Conservation (phyloP, 106 monocot species). For the Acanthochlamys bracteata region DNA sequence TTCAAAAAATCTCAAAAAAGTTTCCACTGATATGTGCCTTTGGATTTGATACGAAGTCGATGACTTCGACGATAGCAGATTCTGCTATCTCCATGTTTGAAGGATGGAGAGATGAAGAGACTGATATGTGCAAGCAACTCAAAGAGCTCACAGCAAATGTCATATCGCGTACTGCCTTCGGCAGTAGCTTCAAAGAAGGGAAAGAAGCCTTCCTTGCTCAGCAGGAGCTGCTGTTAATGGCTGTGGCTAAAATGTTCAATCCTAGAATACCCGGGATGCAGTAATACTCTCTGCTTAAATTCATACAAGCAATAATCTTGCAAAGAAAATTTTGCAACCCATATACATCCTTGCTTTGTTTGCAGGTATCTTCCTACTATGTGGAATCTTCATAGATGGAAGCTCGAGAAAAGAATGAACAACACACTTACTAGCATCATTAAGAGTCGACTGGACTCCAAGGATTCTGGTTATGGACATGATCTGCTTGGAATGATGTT, state of each 20-base stretch:
- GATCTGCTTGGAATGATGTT: constrained; percentile 63
- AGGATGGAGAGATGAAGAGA: constrained; percentile 9
- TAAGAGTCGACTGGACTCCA: not conserved
- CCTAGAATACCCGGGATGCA: constrained; percentile 17
- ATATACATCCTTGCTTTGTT: not conserved
- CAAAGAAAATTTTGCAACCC: not conserved
- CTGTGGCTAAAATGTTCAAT: constrained; percentile 2
- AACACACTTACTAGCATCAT: constrained; percentile 4
- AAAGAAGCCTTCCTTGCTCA: constrained; percentile 52
- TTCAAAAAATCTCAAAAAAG: no score
- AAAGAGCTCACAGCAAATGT: constrained; percentile 47
- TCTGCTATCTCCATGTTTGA: constrained; percentile 28
- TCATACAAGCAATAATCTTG: not conserved
- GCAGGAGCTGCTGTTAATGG: constrained; percentile 18
- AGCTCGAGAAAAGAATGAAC: constrained; percentile 5
- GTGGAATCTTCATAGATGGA: constrained; percentile 8
- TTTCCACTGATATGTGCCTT: not conserved
- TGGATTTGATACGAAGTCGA: constrained; percentile 15
- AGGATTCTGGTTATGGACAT: constrained; percentile 17
- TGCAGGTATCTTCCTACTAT: constrained; percentile 15
- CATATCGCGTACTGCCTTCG: constrained; percentile 51
- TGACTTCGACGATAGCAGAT: constrained; percentile 23
- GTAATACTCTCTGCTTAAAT: constrained; percentile 5
- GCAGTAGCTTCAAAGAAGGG: constrained; percentile 35
- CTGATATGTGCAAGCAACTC: constrained; percentile 29